These are phyloP conservation scores for Ensete ventricosum DNA, from an alignment of 176 grass and related monocot genomes.

Conservation along the genomic window DNA sequence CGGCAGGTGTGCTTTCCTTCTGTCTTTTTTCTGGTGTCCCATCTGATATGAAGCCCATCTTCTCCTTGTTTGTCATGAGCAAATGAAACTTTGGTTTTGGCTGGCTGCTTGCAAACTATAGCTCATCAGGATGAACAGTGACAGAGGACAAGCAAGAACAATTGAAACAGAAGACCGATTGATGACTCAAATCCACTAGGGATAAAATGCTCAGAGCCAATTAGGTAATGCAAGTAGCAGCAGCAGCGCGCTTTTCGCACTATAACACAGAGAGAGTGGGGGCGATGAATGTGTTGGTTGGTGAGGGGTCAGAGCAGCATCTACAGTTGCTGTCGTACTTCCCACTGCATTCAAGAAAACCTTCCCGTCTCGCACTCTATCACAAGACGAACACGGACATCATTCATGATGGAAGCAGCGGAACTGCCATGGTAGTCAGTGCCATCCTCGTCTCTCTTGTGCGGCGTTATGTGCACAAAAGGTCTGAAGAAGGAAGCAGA, in stretches of 20 bases:
- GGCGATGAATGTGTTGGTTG: background rate
- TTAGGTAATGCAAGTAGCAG: slow-evolving; percentile 7
- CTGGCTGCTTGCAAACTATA: no score
- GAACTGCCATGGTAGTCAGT: slow-evolving; percentile 18
- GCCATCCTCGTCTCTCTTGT: background rate
- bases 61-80: no score
- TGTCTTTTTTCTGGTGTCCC: no score
- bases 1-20: no score
- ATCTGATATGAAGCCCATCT: no score
- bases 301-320: background rate
- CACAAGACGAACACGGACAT: background rate
- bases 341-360: slow-evolving; percentile 9
- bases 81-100: no score
- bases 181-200: background rate
- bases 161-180: background rate
- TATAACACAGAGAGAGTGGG: no score
- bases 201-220: slow-evolving; percentile 13
- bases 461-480: background rate
- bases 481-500: background rate
- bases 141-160: background rate
- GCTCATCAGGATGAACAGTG: background rate
- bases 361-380: background rate
- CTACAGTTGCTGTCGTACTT: background rate
- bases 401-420: slow-evolving; percentile 13
- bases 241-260: background rate